Base-by-base conservation (phyloP, 352 stramenopile species). In the Phytophthora syringae region DNA sequence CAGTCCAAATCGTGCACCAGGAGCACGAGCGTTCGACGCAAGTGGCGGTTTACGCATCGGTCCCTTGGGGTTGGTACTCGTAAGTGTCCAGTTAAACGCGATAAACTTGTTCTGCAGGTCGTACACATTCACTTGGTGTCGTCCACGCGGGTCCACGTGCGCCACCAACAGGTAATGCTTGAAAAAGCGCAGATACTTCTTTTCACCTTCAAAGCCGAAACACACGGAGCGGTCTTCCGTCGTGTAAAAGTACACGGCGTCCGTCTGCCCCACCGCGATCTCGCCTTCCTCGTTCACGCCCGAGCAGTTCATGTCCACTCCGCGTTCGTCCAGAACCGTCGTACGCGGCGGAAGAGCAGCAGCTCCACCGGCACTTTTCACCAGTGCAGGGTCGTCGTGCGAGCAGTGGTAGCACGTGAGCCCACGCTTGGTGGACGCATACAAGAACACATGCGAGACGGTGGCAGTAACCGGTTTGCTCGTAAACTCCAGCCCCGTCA, bases 51-150 rank as follows among this genome's bases (percentile, higher is more conserved):
- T 78, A 21, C 68, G 67, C 27, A 67, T 70, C 11, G 61, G 53
- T 10, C 58, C 67, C 62, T 81, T 74, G 6, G 60, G 47, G 39
- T 72, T 76, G 15, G 81, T 86, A 47, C 79, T 88, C 18, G 88
- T 95, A 13, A 96, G 76, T 28, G 86, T 94, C 79, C 86, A 93
- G 65, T 97, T 96, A 72, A 97, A 97, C 12, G 89, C 92, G 34
- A 97, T 95, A 32, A 97, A 96, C 66, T 97, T 97, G 74, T 97
- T 97, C 51, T 93, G 81, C 28, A 97, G 64, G 60, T 98, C 92
- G 74, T 98, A 98, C 28, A 97, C 82, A 59, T 96, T 97, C 58
- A 96, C 80, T 55, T 95, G 86, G 56, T 95, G 85, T 11, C 90
- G 85, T 2, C 85, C 84, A 47, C 87, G 84, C 7, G 88, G 82